These are phyloP conservation scores for Pseudogymnoascus sp. DNA, from an alignment of 2,329 filamentous ascomycete species.

Conservation along the genomic window DNA sequence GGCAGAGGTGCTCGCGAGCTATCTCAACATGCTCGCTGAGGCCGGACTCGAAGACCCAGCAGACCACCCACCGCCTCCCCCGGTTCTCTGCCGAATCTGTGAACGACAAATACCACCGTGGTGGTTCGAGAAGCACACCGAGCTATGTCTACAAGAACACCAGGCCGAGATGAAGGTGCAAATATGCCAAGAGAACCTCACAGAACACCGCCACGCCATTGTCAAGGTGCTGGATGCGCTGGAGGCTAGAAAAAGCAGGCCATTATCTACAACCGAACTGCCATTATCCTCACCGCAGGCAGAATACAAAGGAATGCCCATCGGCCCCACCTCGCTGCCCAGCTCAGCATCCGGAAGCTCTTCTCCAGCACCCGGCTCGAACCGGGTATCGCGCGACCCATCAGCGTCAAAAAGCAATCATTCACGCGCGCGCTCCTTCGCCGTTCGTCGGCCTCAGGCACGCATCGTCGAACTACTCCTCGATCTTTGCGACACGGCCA, in stretches of 20 bases:
- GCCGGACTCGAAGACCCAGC: constrained; percentile 66
- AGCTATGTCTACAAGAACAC: constrained; percentile 91
- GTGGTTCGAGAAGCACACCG: constrained; percentile 99
- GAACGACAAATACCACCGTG: constrained; percentile 94
- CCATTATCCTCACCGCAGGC: constrained; percentile 41
- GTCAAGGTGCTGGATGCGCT: constrained; percentile 91
- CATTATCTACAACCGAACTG: constrained; percentile 45
- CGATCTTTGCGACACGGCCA: constrained; percentile 88
- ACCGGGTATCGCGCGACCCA: constrained; percentile 60
- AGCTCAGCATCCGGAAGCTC: constrained; percentile 63
- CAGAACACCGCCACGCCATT: constrained; percentile 87
- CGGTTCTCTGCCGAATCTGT: constrained; percentile 91
- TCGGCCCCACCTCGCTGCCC: constrained; percentile 62
- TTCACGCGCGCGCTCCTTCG: constrained; percentile 76
- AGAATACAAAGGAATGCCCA: constrained; percentile 81
- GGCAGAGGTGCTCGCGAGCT: constrained; percentile 87
- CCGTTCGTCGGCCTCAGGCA: constrained; percentile 77
- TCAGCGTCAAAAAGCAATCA: constrained; percentile 66
- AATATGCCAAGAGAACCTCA: constrained; percentile 83
- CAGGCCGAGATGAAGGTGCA: constrained; percentile 97
- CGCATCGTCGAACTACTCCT: constrained; percentile 91
- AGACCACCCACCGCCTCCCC: constrained; percentile 69
- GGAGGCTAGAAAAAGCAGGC: constrained; percentile 66
- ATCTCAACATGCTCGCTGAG: constrained; percentile 83
- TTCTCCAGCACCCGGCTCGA: constrained; percentile 61